Percentiles rank a stretch among this genome's conserved stretches.
These are phyloP conservation scores for Cinchona pubescens DNA, from an alignment of 257 asterid species.

Conservation along the genomic window DNA sequence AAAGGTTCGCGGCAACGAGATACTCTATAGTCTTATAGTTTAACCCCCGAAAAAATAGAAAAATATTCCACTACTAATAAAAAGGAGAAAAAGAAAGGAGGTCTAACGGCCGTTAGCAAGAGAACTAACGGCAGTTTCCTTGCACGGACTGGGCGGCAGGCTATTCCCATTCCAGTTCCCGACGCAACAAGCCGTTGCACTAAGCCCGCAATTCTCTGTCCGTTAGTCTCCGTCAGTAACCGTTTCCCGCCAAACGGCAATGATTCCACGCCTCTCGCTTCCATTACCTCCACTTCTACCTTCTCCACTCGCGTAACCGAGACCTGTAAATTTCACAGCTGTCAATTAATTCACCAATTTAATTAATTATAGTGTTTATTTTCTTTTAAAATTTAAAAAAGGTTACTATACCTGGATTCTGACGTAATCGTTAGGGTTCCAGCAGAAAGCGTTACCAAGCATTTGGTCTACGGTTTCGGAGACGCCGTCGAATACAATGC, in stretches of 20 bases:
- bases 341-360: slow-evolving; percentile 3
- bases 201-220: slow-evolving; percentile 57
- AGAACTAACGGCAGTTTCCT: slow-evolving; percentile 76
- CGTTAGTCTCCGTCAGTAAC: slow-evolving; percentile 80
- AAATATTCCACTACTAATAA: not conserved
- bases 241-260: slow-evolving; percentile 92
- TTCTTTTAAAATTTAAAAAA: not conserved
- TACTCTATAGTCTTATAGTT: not conserved
- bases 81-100: not conserved
- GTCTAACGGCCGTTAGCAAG: slow-evolving; percentile 79
- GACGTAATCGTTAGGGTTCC: slow-evolving; percentile 78
- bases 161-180: slow-evolving; percentile 75
- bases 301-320: slow-evolving; percentile 40
- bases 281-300: slow-evolving; percentile 45
- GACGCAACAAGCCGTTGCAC: slow-evolving; percentile 81
- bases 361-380: not conserved
- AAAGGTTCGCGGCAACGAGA: not conserved
- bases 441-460: slow-evolving; percentile 87
- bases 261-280: slow-evolving; percentile 69
- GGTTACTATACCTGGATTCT: slow-evolving; percentile 71
- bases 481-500: slow-evolving; percentile 83
- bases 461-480: slow-evolving; percentile 89
- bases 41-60: not conserved
- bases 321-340: slow-evolving; percentile 47
- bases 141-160: slow-evolving; percentile 95